Conservation (phyloP, 106 monocot genomes). For the Posidonia australis region DNA sequence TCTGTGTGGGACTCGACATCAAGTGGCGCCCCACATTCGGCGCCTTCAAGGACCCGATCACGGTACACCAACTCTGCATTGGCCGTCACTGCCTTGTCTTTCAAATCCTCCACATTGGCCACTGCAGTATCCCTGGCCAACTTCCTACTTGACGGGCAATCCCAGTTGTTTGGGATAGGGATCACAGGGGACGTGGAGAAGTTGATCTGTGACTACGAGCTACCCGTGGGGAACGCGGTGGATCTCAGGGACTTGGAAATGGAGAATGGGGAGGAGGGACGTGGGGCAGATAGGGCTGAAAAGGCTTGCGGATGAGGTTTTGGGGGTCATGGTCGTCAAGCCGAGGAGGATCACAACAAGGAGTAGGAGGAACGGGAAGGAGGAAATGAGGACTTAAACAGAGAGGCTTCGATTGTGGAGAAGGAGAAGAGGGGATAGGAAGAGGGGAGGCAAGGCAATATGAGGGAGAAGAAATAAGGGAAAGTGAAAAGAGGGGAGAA, state of each 20-base stretch:
- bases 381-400: too few species aligned
- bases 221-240: slow-evolving; percentile 5
- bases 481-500: too few species aligned
- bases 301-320: slow-evolving; percentile 21
- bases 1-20: slow-evolving; percentile 44
- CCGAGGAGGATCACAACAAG: slow-evolving; percentile 20
- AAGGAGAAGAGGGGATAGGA: too few species aligned
- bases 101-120: slow-evolving; percentile 34
- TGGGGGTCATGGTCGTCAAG: slow-evolving; percentile 28
- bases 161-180: slow-evolving; percentile 52
- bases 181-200: slow-evolving; percentile 29
- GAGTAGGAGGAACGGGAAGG: too few species aligned
- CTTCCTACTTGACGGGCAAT: slow-evolving; percentile 27
- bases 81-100: slow-evolving; percentile 54
- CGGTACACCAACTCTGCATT: slow-evolving; percentile 53
- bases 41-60: slow-evolving; percentile 26
- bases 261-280: slow-evolving; percentile 13
- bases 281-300: slow-evolving; percentile 28
- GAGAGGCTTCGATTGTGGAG: too few species aligned
- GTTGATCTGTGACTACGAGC: slow-evolving; percentile 14
- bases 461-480: too few species aligned
- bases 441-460: too few species aligned
- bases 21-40: slow-evolving; percentile 45
- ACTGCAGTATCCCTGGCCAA: slow-evolving; percentile 16
- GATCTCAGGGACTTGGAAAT: slow-evolving; percentile 32